Conservation (phyloP, 306 rosid species). For the Ziziphus jujuba region DNA sequence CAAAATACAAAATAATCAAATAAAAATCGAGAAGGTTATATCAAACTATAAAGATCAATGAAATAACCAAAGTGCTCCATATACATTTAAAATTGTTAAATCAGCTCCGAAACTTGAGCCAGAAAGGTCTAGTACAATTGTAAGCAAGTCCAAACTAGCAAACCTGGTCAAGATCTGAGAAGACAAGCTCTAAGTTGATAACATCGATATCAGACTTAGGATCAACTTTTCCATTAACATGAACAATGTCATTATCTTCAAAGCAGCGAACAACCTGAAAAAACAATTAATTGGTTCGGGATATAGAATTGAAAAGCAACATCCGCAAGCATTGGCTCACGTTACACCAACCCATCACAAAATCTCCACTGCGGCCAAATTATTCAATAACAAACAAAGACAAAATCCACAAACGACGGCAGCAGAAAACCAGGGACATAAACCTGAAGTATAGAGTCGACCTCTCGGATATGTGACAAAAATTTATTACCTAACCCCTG, state of each 20-base stretch:
- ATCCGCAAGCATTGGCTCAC: not conserved
- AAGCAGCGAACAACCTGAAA: conserved; percentile 87
- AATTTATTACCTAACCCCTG: conserved; percentile 96
- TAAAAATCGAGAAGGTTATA: not conserved
- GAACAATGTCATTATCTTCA: conserved; percentile 92
- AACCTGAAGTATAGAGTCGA: conserved; percentile 97
- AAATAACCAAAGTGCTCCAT: not conserved
- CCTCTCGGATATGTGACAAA: conserved; percentile 92
- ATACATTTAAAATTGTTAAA: conserved; percentile 10
- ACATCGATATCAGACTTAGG: conserved; percentile 91
- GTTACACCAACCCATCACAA: not conserved
- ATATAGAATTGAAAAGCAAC: conserved; percentile 14
- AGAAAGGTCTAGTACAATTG: conserved; percentile 4
- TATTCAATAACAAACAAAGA: not conserved
- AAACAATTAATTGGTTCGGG: conserved; percentile 23
- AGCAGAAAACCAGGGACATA: conserved; percentile 18
- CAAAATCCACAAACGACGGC: conserved; percentile 11
- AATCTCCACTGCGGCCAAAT: not conserved
- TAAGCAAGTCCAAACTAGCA: conserved; percentile 27
- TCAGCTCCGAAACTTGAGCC: conserved; percentile 6
- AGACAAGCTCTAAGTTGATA: conserved; percentile 91
- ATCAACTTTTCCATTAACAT: conserved; percentile 88
- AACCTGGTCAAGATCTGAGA: conserved; percentile 98
- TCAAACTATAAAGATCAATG: not conserved
- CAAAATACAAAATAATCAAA: not conserved